These are phyloP conservation scores for Trichoderma citrinoviride DNA, from an alignment of 2,329 filamentous ascomycete species.

Conservation along the genomic window DNA sequence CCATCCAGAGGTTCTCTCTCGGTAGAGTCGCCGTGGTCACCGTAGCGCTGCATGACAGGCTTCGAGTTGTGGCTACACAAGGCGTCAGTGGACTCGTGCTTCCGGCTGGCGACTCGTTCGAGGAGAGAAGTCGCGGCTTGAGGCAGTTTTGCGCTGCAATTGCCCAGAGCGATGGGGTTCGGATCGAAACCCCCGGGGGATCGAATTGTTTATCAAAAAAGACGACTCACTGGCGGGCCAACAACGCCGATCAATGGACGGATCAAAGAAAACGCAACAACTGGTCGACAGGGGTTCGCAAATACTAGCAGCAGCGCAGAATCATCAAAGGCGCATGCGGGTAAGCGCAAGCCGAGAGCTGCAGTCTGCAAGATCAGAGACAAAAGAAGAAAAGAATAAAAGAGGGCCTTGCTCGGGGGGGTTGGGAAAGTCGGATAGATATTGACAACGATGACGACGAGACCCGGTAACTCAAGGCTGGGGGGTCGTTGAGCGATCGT, in stretches of 20 bases:
- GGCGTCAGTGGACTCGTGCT: neutral
- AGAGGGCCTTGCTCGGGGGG: neutral
- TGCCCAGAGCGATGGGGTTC: neutral
- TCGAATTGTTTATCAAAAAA: slow-evolving; percentile 5
- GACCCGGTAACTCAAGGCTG: neutral
- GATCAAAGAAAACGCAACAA: neutral
- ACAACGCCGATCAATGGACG: slow-evolving; percentile 5
- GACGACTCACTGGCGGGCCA: slow-evolving; percentile 10
- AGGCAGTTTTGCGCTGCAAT: neutral
- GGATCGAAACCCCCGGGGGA: neutral
- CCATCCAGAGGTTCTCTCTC: slow-evolving; percentile 39
- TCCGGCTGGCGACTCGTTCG: neutral
- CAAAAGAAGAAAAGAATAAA: neutral
- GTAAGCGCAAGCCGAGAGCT: slow-evolving; percentile 3
- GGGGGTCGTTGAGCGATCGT: neutral
- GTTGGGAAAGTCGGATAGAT: neutral
- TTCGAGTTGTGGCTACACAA: neutral
- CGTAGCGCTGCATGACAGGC: slow-evolving; percentile 35
- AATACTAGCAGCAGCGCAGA: neutral
- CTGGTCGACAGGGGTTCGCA: slow-evolving; percentile 5
- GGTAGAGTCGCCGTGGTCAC: slow-evolving; percentile 31
- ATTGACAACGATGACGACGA: neutral
- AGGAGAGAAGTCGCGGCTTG: neutral
- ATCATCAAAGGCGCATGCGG: slow-evolving; percentile 1
- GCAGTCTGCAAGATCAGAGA: slow-evolving; percentile 5